Conservation (phyloP, 2,329 filamentous ascomycete genomes). For the Dactylellina parvicollis region DNA sequence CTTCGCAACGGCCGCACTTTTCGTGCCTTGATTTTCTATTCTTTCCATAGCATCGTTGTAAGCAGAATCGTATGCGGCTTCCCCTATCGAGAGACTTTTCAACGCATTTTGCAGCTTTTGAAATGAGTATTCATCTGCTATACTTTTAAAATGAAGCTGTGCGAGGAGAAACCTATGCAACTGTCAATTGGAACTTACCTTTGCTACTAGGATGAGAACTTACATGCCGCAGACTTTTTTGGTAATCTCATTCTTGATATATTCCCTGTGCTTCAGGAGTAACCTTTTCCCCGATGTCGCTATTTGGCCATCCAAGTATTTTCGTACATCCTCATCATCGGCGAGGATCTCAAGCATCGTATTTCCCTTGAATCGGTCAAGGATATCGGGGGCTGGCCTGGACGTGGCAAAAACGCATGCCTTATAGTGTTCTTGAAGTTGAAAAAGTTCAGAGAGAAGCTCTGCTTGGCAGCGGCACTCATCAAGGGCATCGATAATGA, state of each 20-base stretch:
- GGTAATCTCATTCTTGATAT: neutral
- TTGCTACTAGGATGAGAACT: neutral
- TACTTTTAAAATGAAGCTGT: conserved; percentile 60
- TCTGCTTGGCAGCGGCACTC: neutral
- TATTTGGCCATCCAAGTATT: conserved; percentile 21
- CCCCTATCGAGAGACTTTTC: conserved; percentile 59
- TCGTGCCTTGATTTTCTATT: neutral
- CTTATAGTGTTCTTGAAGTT: conserved; percentile 5
- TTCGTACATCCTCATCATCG: conserved; percentile 9
- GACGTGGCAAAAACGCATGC: conserved; percentile 21
- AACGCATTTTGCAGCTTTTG: conserved; percentile 61
- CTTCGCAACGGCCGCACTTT: neutral
- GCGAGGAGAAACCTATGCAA: conserved; percentile 62
- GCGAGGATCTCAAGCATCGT: conserved; percentile 1
- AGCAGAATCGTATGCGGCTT: conserved; percentile 16
- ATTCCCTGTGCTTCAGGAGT: too few relatives aligned
- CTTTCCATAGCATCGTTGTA: conserved; percentile 21
- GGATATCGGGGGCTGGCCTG: conserved; percentile 50
- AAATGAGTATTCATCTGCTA: conserved; percentile 59
- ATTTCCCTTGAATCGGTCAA: neutral
- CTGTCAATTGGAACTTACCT: neutral
- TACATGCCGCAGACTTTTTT: conserved; percentile 23
- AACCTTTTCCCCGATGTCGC: neutral
- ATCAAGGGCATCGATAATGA: too few relatives aligned
- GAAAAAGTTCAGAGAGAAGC: conserved; percentile 4